phyloP scores from a whole-genome alignment of 1,284 basidiomycete species.

The Sphagnurus paluster region DNA sequence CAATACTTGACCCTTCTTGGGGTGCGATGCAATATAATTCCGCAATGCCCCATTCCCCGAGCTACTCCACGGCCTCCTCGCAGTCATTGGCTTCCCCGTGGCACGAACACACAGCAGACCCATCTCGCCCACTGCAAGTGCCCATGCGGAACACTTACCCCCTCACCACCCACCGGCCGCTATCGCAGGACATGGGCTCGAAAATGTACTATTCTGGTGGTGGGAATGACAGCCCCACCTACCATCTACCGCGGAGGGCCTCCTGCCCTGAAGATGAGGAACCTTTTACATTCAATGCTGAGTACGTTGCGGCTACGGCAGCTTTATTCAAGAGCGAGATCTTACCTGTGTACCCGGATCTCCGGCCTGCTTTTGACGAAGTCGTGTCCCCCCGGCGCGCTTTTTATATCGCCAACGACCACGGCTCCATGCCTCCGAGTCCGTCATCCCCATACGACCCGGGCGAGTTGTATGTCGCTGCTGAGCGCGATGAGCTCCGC shows the following conservation, averaged over 20 bases:
- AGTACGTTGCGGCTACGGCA: constrained; percentile 33
- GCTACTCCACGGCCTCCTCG: constrained; percentile 5
- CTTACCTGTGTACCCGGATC: constrained; percentile 31
- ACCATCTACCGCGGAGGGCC: constrained; percentile 9
- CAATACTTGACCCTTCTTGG: constrained; percentile 17
- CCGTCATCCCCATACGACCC: constrained; percentile 17
- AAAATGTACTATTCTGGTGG: not conserved
- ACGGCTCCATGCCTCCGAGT: constrained; percentile 17
- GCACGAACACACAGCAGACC: constrained; percentile 3
- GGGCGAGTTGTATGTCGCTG: constrained; percentile 22
- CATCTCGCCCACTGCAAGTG: not conserved
- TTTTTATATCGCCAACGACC: constrained; percentile 19
- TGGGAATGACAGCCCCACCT: not conserved
- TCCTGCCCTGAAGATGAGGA: constrained; percentile 28
- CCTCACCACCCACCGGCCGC: not conserved
- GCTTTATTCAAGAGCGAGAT: constrained; percentile 32
- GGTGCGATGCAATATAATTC: constrained; percentile 12
- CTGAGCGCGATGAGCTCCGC: constrained; percentile 16
- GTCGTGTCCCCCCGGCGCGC: constrained; percentile 18
- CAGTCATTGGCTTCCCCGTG: constrained; percentile 4
- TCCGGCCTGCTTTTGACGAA: constrained; percentile 19
- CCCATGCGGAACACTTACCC: not conserved
- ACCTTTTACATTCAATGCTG: constrained; percentile 33
- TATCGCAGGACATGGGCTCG: not conserved
- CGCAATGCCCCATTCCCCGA: constrained; percentile 4